A percentile compares a stretch with the other conserved stretches of the same genome.
phyloP scores from a whole-genome alignment of 768 basidiomycete genomes.

The Imleria badia region DNA sequence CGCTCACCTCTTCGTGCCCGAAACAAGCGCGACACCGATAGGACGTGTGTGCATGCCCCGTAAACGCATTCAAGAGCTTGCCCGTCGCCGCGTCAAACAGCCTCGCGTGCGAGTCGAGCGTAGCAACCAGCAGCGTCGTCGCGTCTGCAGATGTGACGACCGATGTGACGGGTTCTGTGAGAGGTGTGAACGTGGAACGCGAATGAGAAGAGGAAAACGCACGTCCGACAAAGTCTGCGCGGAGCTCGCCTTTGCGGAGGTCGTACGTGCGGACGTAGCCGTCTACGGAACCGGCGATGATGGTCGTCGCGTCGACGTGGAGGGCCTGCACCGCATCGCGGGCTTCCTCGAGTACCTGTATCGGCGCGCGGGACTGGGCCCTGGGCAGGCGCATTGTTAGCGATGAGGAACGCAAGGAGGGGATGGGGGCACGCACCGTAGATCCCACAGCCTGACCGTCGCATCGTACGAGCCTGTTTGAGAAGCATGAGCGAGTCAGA shows the following conservation, averaged over 20 bases:
- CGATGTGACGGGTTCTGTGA: constrained; percentile 80
- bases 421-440: constrained; percentile 52
- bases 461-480: constrained; percentile 84
- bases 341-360: constrained; percentile 90
- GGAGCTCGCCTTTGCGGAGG: constrained; percentile 87
- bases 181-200: neutral
- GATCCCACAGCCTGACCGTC: constrained; percentile 89
- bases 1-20: constrained; percentile 75
- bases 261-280: constrained; percentile 94
- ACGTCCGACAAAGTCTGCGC: constrained; percentile 91
- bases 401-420: neutral
- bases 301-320: constrained; percentile 59
- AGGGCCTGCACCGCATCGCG: constrained; percentile 84
- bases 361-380: constrained; percentile 75
- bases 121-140: constrained; percentile 78
- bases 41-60: constrained; percentile 67
- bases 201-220: constrained; percentile 32
- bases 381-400: constrained; percentile 37
- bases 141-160: constrained; percentile 77
- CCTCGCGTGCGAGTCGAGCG: constrained; percentile 81
- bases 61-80: constrained; percentile 81
- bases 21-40: constrained; percentile 85
- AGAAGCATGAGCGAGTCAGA: neutral
- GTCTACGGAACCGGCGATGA: constrained; percentile 86
- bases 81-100: constrained; percentile 85